phyloP scores from a whole-genome alignment of 352 stramenopile species.

The Globisporangium viniferum region DNA sequence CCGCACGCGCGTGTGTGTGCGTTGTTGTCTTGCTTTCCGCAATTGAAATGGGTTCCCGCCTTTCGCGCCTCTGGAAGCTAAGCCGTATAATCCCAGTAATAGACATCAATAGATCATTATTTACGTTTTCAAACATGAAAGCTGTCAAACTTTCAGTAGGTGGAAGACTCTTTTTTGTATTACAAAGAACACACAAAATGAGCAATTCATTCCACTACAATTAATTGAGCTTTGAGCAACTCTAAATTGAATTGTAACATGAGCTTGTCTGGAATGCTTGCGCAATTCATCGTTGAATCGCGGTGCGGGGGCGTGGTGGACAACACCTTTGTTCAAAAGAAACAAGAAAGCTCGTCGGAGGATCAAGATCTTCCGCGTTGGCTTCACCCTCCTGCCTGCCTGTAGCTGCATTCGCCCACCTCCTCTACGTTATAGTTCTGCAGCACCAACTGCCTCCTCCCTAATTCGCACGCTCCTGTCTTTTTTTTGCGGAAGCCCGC shows the following conservation, averaged over 20 bases:
- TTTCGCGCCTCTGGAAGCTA: not conserved
- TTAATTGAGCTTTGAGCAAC: not conserved
- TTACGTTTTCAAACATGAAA: not conserved
- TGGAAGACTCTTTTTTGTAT: not conserved
- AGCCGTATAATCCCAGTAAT: not conserved
- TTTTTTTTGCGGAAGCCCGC: not conserved
- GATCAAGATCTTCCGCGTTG: slow-evolving; percentile 5
- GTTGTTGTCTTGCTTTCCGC: not conserved
- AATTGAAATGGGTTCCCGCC: not conserved
- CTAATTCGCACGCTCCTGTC: not conserved
- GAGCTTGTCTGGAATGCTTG: not conserved
- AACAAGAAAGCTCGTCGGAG: not conserved
- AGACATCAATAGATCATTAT: not conserved
- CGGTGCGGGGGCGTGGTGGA: not conserved
- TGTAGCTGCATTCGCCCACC: not conserved
- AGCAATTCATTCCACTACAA: not conserved
- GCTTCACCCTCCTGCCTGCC: not conserved
- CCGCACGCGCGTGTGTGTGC: not conserved
- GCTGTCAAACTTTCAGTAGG: not conserved
- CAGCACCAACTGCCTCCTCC: too few relatives aligned
- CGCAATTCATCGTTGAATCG: slow-evolving; percentile 2
- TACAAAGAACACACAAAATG: not conserved
- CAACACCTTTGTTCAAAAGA: not conserved
- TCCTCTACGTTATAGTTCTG: not conserved
- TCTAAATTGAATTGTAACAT: too few relatives aligned